Evolutionary conservation across 352 stramenopile genomes (phyloP), one percentile per base, ranked within the genome.

Genomic region (Pythium monospermum): DNA sequence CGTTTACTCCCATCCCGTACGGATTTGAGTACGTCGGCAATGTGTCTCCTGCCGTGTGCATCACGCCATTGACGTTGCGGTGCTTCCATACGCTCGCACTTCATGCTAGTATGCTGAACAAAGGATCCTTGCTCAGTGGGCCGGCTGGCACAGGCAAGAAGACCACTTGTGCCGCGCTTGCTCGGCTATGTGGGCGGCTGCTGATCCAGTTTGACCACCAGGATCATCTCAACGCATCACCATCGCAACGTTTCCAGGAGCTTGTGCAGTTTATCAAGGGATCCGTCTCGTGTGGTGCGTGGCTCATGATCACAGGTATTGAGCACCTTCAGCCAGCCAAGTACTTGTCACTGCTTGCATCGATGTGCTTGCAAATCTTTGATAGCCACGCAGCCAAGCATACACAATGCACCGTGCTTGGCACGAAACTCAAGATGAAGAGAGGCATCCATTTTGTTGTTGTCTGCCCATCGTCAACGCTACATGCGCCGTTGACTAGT

Each of bases 21-120:
- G 82, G 82, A 0, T 80, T 87, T 28, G 82, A 92, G 49, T 92
- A 90, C 32, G 43, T 73, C 2, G 82, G 78, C 3, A 90, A 87
- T 52, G 48, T 53, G 18, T 57, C 65, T 2, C 32, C 54, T 7
- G 37, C 61, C 7, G 53, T 85, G n/a, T 54, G 78, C 23, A 41
- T 85, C 16, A 77, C 66, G 2, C 76, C 78, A 2, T 46, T 90
- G 11, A 87, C 76, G 4, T 48, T 90, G 11, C 66, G 78, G 6
- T 90, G 76, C 28, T 86, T 74, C 33, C 73, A 86, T 19, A 46
- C 68, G 2, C 66, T 90, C 6, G 64, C 64, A 4, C 70, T 83
- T 5, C 53, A 65, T 16, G 68, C 66, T 2, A 66, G 58, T 2
- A 57, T 62, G 11, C 51, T 85, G 25, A 49, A 45, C 22, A 69